Conservation (phyloP, 192 early-diverging fungal species). For the Coemansia reversa region DNA sequence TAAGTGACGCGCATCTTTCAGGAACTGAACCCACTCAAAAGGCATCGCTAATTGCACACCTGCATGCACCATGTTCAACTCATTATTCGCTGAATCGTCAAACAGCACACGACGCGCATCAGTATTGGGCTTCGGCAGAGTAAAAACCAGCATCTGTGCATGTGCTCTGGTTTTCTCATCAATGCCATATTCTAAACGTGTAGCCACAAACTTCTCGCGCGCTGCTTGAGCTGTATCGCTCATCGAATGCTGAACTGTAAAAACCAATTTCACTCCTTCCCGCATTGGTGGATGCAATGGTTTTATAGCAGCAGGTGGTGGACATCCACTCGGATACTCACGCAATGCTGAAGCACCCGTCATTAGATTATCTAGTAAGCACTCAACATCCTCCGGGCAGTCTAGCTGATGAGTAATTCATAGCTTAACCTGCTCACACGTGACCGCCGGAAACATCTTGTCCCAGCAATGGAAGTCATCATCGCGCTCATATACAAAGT, state of each 20-base stretch:
- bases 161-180: constrained; percentile 11
- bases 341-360: constrained; percentile 1
- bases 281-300: constrained; percentile 25
- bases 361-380: not conserved
- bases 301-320: constrained; percentile 11
- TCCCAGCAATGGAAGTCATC: constrained; percentile 7
- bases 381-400: not conserved
- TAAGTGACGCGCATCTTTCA: not conserved
- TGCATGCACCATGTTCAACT: constrained; percentile 17
- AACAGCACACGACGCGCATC: constrained; percentile 11
- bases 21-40: constrained; percentile 8
- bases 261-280: not conserved
- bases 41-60: constrained; percentile 19
- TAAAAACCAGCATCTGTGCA: constrained; percentile 19
- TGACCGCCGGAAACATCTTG: not conserved
- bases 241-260: constrained; percentile 10
- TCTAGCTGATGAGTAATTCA: not conserved
- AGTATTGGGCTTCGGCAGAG: constrained; percentile 15
- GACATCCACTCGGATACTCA: constrained; percentile 24
- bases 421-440: not conserved
- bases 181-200: constrained; percentile 16
- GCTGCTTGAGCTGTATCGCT: constrained; percentile 5
- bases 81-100: constrained; percentile 16
- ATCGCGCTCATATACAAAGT: constrained; percentile 3
- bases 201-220: not conserved